A percentile compares a stretch with the other conserved stretches of the same genome.
phyloP scores from a whole-genome alignment of 805 yeast genomes.

The Hyphopichia homilentoma region DNA sequence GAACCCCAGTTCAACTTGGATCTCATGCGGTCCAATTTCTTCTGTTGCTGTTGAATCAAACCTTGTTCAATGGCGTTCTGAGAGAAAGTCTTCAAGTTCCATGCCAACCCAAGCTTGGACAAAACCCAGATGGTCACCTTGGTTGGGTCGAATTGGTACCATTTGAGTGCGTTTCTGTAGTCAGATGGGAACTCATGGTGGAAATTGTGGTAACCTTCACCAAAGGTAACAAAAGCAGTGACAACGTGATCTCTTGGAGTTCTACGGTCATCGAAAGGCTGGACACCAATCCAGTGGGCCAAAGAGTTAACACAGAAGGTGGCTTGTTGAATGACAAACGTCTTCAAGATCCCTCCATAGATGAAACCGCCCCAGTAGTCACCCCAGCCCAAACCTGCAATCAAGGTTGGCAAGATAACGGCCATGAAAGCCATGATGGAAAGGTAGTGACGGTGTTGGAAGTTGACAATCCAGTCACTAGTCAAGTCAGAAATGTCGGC shows the following conservation, averaged over 20 bases:
- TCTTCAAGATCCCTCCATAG: constrained; percentile 71
- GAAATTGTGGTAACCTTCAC: constrained; percentile 89
- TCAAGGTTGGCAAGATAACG: constrained; percentile 57
- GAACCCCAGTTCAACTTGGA: constrained; percentile 72
- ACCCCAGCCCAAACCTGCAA: constrained; percentile 59
- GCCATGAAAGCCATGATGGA: constrained; percentile 57
- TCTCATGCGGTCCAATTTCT: constrained; percentile 66
- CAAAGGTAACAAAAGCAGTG: constrained; percentile 80
- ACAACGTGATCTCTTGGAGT: constrained; percentile 81
- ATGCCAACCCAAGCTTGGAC: constrained; percentile 66
- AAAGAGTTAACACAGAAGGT: constrained; percentile 83
- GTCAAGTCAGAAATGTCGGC: constrained; percentile 78
- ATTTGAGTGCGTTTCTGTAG: constrained; percentile 80
- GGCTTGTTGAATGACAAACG: constrained; percentile 74
- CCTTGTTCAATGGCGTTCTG: constrained; percentile 83
- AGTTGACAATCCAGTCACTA: constrained; percentile 72
- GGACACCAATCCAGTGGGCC: constrained; percentile 84
- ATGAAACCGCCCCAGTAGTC: constrained; percentile 69
- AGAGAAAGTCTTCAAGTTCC: constrained; percentile 71
- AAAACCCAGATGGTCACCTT: constrained; percentile 56
- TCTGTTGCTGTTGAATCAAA: constrained; percentile 76
- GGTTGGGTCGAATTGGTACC: constrained; percentile 89
- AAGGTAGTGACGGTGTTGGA: constrained; percentile 78
- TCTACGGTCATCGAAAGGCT: constrained; percentile 84
- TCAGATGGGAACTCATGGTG: constrained; percentile 90